These are phyloP conservation scores for Hanseniaspora guilliermondii DNA, from an alignment of 805 yeast genomes.

Conservation along the genomic window DNA sequence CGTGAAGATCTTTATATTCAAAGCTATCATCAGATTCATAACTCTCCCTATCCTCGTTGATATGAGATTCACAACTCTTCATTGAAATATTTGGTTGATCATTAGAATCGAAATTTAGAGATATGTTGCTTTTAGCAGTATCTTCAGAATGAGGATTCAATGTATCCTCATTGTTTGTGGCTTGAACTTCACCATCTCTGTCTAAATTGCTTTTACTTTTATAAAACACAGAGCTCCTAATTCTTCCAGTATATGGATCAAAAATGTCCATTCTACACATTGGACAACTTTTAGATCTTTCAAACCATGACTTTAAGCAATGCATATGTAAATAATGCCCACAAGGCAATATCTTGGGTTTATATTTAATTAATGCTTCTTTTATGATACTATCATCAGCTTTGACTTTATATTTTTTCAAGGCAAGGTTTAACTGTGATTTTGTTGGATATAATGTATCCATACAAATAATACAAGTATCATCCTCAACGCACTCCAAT, in stretches of 20 bases:
- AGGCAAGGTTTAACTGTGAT: neutral
- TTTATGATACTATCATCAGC: neutral
- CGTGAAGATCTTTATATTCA: slow-evolving; percentile 1
- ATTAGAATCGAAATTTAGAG: no score
- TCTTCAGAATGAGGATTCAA: no score
- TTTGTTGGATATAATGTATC: slow-evolving; percentile 44
- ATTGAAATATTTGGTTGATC: no score
- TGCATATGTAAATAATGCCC: slow-evolving; percentile 82
- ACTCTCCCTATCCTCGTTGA: no score
- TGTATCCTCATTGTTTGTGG: no score
- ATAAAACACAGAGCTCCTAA: slow-evolving; percentile 19
- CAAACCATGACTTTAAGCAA: slow-evolving; percentile 86
- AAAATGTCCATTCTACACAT: slow-evolving; percentile 69
- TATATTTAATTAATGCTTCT: slow-evolving; percentile 15
- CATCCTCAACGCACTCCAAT: slow-evolving; percentile 35
- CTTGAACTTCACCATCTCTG: neutral
- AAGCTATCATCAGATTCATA: neutral
- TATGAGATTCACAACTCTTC: no score
- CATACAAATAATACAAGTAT: slow-evolving; percentile 59
- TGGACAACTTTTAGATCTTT: slow-evolving; percentile 86
- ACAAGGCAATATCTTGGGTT: slow-evolving; percentile 69
- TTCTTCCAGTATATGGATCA: slow-evolving; percentile 20
- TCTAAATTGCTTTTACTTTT: neutral
- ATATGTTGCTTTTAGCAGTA: no score
- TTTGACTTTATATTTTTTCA: neutral